Evolutionary conservation across 768 basidiomycete genomes (phyloP).

Genomic region (Hygrophoropsis aurantiaca): DNA sequence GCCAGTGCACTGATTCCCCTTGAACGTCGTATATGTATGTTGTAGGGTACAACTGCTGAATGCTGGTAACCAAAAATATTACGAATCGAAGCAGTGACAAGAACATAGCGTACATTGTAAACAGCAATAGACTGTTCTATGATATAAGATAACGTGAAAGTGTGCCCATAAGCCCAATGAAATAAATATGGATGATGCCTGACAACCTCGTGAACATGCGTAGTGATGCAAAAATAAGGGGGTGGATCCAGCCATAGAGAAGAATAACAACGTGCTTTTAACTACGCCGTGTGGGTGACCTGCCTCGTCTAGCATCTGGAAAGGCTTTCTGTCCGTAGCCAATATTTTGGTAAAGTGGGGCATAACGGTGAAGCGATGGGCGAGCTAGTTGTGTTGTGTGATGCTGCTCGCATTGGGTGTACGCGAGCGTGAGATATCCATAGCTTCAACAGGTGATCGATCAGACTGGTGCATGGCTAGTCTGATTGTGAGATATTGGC

Average conservation of each 20-base stretch:
- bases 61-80: conserved; percentile 8
- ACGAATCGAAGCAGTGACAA: conserved; percentile 13
- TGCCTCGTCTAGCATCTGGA: no score
- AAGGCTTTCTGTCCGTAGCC: no score
- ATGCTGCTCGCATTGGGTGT: conserved; percentile 3
- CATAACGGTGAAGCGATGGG: no score
- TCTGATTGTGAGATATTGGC: no score
- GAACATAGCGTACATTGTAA: conserved; percentile 21
- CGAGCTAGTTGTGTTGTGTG: no score
- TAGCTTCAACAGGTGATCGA: no score
- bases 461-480: no score
- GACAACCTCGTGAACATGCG: background rate
- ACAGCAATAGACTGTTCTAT: conserved; percentile 23
- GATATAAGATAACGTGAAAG: conserved; percentile 1
- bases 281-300: no score
- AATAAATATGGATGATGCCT: background rate
- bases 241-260: conserved; percentile 5
- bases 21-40: no score
- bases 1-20: no score
- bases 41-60: no score
- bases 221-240: background rate
- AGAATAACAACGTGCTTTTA: conserved; percentile 1
- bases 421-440: background rate
- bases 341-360: no score
- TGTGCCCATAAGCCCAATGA: background rate